These are phyloP conservation scores for Chenopodium berlandieri DNA, from an alignment of 148 eudicot species.

Conservation along the genomic window DNA sequence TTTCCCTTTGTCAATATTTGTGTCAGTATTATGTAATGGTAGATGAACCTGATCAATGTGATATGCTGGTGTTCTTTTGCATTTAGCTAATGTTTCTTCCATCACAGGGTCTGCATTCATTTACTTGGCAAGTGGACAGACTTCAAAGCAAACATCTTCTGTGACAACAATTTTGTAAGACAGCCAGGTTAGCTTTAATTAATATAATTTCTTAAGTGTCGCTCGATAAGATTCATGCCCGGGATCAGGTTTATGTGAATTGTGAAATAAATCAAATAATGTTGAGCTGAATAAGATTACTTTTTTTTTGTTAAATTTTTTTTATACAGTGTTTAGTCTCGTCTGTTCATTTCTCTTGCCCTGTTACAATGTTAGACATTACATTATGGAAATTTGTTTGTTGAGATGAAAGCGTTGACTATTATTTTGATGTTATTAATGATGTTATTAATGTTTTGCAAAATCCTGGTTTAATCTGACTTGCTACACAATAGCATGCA, in stretches of 20 bases:
- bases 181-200: slow-evolving; percentile 36
- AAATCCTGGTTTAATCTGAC: no score
- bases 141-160: slow-evolving; percentile 84
- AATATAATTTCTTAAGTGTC: no score
- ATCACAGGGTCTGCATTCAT: slow-evolving; percentile 59
- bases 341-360: not conserved
- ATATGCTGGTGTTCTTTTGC: not conserved
- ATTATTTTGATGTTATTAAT: no score
- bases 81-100: not conserved
- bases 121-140: slow-evolving; percentile 69
- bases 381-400: not conserved
- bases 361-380: not conserved
- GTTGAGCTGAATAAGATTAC: no score
- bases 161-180: slow-evolving; percentile 54
- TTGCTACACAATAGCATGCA: no score
- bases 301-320: not conserved
- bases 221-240: no score
- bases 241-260: no score
- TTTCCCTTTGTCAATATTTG: slow-evolving; percentile 70
- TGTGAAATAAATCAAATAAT: no score
- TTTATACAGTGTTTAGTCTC: not conserved
- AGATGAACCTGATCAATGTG: slow-evolving; percentile 7
- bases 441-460: no score
- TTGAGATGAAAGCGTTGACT: not conserved
- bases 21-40: slow-evolving; percentile 36